phyloP scores from a whole-genome alignment of 2,329 filamentous ascomycete species.

The Trichophyton rubrum region DNA sequence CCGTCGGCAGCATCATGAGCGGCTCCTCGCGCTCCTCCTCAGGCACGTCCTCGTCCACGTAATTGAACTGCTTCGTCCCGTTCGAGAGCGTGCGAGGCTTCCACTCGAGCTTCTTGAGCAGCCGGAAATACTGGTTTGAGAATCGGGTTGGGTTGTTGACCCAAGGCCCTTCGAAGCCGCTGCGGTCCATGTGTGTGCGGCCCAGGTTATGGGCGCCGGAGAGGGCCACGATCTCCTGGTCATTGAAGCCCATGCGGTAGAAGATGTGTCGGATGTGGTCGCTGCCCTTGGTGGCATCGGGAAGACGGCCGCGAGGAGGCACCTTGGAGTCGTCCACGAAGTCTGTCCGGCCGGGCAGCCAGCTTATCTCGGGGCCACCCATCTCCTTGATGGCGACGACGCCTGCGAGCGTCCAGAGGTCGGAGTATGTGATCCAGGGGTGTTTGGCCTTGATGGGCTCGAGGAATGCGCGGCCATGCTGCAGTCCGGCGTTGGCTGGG shows the following conservation, averaged over 20 bases:
- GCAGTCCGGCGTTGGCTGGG: conserved; percentile 52
- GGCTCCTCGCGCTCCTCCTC: conserved; percentile 37
- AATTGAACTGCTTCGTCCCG: conserved; percentile 46
- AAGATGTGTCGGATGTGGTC: conserved; percentile 46
- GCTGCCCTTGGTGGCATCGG: conserved; percentile 42
- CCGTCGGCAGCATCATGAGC: conserved; percentile 56
- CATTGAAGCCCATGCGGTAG: conserved; percentile 48
- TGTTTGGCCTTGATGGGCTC: conserved; percentile 48
- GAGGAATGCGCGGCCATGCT: conserved; percentile 51
- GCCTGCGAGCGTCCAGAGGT: conserved; percentile 53
- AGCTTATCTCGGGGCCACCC: conserved; percentile 46
- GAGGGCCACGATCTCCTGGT: conserved; percentile 48
- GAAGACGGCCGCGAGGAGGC: conserved; percentile 45
- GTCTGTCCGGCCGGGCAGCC: conserved; percentile 49
- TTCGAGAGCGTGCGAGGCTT: conserved; percentile 41
- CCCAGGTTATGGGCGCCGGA: conserved; percentile 46
- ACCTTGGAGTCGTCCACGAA: conserved; percentile 49
- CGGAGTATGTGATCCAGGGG: conserved; percentile 53
- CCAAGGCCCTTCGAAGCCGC: conserved; percentile 48
- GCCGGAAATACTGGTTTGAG: conserved; percentile 45
- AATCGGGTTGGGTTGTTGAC: conserved; percentile 48
- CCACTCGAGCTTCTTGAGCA: conserved; percentile 43
- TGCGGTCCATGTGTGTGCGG: conserved; percentile 43
- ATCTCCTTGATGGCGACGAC: conserved; percentile 47
- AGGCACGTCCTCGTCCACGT: conserved; percentile 42